A percentile compares a stretch with the other conserved stretches of the same genome.
Conservation (phyloP, 2,329 filamentous ascomycete genomes). For the Metarhizium robertsii region DNA sequence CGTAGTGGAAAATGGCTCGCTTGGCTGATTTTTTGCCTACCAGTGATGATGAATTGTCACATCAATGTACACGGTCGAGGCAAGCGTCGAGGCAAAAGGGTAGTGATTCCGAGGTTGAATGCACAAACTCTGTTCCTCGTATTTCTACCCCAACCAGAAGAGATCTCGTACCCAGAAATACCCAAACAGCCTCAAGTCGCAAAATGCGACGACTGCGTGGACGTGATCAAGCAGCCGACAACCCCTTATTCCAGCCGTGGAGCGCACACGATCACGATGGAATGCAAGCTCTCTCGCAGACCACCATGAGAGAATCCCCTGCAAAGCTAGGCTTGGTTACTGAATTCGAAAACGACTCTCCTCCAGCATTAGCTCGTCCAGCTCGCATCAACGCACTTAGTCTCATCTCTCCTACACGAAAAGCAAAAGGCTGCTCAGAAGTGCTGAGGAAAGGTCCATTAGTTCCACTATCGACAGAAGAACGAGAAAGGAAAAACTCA, state of each 20-base stretch:
- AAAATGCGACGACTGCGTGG: slow-evolving; percentile 22
- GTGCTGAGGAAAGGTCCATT: neutral
- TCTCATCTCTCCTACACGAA: neutral
- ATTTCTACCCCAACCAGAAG: slow-evolving; percentile 7
- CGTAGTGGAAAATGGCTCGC: slow-evolving; percentile 15
- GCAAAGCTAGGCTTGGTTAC: slow-evolving; percentile 2
- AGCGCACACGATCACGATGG: slow-evolving; percentile 13
- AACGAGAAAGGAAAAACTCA: neutral
- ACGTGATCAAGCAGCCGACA: slow-evolving; percentile 11
- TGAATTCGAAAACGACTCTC: slow-evolving; percentile 1
- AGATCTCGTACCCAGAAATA: slow-evolving; percentile 15
- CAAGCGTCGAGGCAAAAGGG: slow-evolving; percentile 14
- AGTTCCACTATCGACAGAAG: neutral
- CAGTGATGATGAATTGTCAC: slow-evolving; percentile 34
- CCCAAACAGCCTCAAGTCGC: slow-evolving; percentile 14
- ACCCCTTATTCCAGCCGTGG: slow-evolving; percentile 24
- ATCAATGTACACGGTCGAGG: slow-evolving; percentile 22
- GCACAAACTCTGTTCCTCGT: neutral
- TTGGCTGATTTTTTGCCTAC: slow-evolving; percentile 19
- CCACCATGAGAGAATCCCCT: slow-evolving; percentile 6
- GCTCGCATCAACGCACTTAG: neutral
- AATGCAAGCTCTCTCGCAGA: neutral
- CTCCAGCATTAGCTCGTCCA: neutral
- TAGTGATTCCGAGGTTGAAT: slow-evolving; percentile 9
- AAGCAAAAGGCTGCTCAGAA: neutral